phyloP scores from a whole-genome alignment of 805 yeast genomes.

The Yarrowia sp. region DNA sequence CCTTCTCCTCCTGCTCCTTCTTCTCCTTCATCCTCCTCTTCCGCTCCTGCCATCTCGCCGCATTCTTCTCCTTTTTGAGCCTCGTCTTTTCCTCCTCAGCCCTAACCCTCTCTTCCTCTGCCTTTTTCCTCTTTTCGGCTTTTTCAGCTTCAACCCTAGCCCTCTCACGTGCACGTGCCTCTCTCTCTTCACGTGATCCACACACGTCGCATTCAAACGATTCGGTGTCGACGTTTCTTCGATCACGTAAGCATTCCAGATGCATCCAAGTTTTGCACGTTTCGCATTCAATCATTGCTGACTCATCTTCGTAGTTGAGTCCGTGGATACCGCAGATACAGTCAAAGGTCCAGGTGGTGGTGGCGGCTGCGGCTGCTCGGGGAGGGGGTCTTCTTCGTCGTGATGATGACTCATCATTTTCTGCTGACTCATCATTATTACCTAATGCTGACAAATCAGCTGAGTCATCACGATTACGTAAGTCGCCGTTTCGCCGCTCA shows the following conservation, averaged over 20 bases:
- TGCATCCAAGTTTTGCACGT: slow-evolving; percentile 46
- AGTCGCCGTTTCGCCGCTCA: slow-evolving; percentile 2
- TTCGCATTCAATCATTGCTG: slow-evolving; percentile 41
- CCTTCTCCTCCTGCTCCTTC: neutral
- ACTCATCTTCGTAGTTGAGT: slow-evolving; percentile 44
- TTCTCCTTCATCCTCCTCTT: slow-evolving; percentile 7
- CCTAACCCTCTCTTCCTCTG: neutral
- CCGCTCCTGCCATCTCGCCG: slow-evolving; percentile 8
- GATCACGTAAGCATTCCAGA: slow-evolving; percentile 38
- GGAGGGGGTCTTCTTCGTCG: neutral
- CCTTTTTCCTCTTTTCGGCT: neutral
- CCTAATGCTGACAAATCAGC: too few relatives aligned
- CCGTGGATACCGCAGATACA: slow-evolving; percentile 44
- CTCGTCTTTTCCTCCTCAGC: slow-evolving; percentile 24
- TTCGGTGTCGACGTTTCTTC: slow-evolving; percentile 9
- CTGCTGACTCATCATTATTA: neutral
- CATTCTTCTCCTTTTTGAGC: slow-evolving; percentile 26
- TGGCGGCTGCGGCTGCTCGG: slow-evolving; percentile 21
- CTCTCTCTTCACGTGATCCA: slow-evolving; percentile 16
- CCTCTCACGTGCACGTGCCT: slow-evolving; percentile 16
- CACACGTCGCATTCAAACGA: slow-evolving; percentile 21
- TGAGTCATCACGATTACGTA: too few relatives aligned
- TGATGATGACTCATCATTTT: neutral
- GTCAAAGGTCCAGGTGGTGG: slow-evolving; percentile 42
- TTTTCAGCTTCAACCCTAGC: neutral